A percentile compares a stretch with the other conserved stretches of the same genome.
Evolutionary conservation across 179 eudicot genomes (phyloP).

Genomic region (Carnegiea gigantea): DNA sequence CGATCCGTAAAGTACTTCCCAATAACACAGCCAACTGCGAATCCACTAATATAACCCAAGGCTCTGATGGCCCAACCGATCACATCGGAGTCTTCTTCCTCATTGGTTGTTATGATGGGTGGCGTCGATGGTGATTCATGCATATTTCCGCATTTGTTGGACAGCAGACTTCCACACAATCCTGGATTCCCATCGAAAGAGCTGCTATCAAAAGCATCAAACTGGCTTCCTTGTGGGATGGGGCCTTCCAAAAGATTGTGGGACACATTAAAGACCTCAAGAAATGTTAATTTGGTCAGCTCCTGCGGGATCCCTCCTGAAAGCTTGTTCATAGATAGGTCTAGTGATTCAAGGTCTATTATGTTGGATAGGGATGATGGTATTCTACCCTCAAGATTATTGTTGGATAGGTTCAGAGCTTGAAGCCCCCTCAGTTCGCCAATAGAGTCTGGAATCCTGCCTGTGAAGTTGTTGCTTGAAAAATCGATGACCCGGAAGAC

Average conservation of each 20-base stretch:
- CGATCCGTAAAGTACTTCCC: neutral
- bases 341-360: conserved; percentile 33
- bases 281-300: conserved; percentile 21
- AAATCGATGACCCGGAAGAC: conserved; percentile 31
- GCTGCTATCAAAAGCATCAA: conserved; percentile 37
- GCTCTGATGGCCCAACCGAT: neutral
- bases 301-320: conserved; percentile 29
- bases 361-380: conserved; percentile 27
- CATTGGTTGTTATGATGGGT: neutral
- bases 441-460: conserved; percentile 27
- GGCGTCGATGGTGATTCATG: neutral
- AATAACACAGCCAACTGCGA: neutral
- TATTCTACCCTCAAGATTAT: conserved; percentile 28
- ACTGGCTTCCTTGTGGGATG: conserved; percentile 37
- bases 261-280: conserved; percentile 37
- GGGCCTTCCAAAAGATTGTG: conserved; percentile 35
- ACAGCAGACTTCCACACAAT: conserved; percentile 40
- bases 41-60: neutral
- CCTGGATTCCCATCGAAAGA: conserved; percentile 37
- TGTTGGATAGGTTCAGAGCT: conserved; percentile 37
- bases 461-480: conserved; percentile 38
- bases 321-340: conserved; percentile 36
- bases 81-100: neutral
- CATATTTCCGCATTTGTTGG: conserved; percentile 27
- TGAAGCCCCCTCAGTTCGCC: conserved; percentile 29